These are phyloP conservation scores for Celoporthe dispersa DNA, from an alignment of 2,329 filamentous ascomycete genomes.

Conservation along the genomic window DNA sequence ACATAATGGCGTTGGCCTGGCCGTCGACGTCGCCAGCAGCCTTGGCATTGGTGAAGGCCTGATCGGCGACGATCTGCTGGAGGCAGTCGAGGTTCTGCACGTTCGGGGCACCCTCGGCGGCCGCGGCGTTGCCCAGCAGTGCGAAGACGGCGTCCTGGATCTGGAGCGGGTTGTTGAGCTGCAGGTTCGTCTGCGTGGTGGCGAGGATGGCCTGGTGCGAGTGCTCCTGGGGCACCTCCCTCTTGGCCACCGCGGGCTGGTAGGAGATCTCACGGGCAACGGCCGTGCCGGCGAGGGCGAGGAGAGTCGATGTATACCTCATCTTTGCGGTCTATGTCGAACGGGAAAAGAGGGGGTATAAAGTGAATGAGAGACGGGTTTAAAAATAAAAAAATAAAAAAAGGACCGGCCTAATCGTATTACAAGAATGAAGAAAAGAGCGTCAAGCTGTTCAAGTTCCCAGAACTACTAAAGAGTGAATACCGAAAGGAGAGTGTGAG, in stretches of 20 bases:
- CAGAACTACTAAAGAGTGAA: constrained; percentile 27
- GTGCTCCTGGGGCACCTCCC: constrained; percentile 58
- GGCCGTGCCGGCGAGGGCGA: constrained; percentile 38
- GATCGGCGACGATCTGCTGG: constrained; percentile 44
- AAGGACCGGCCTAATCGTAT: constrained; percentile 26
- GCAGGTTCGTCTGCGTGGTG: constrained; percentile 44
- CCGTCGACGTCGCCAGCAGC: constrained; percentile 45
- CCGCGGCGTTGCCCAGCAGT: constrained; percentile 44
- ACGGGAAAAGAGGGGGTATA: neutral
- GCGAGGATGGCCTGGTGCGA: constrained; percentile 52
- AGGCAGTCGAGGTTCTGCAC: constrained; percentile 31
- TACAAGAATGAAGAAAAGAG: constrained; percentile 21
- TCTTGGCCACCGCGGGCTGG: constrained; percentile 37
- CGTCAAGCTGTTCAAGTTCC: constrained; percentile 24
- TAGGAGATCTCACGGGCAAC: constrained; percentile 39
- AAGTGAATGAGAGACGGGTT: neutral
- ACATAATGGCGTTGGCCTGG: constrained; percentile 48
- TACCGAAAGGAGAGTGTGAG: constrained; percentile 22
- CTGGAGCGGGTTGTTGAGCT: constrained; percentile 50
- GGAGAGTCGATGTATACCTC: constrained; percentile 39
- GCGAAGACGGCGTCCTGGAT: constrained; percentile 55
- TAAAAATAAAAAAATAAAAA: constrained; percentile 7
- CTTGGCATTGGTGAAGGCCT: constrained; percentile 52
- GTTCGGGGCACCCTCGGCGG: constrained; percentile 40
- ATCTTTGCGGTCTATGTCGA: constrained; percentile 31